These are phyloP conservation scores for Ricinus communis DNA, from an alignment of 345 rosid genomes.

Conservation along the genomic window DNA sequence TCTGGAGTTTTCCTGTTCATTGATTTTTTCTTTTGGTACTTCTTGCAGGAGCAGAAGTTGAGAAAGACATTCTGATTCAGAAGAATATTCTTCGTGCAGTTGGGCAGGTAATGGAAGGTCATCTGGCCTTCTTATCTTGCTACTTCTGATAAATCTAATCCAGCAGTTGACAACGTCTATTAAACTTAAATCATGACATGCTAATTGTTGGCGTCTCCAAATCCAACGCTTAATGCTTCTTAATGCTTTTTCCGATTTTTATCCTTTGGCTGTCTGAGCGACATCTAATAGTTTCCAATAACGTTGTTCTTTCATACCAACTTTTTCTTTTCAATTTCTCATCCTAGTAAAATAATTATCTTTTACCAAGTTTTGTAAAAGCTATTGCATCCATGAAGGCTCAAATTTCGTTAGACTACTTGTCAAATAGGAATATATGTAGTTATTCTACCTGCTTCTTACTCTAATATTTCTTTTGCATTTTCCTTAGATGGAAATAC, in stretches of 20 bases:
- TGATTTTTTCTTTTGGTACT: constrained; percentile 22
- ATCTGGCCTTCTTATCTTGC: constrained; percentile 10
- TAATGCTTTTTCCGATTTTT: too few species aligned
- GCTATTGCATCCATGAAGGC: neutral
- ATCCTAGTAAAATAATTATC: neutral
- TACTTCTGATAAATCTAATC: neutral
- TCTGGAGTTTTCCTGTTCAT: neutral
- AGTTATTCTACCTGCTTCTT: constrained; percentile 10
- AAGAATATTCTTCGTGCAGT: constrained; percentile 76
- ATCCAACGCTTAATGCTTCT: neutral
- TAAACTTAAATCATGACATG: neutral
- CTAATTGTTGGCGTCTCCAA: neutral
- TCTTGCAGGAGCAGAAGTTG: constrained; percentile 64
- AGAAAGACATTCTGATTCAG: constrained; percentile 72
- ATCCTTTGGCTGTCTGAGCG: neutral
- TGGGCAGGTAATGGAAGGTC: constrained; percentile 71
- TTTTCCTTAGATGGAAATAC: constrained; percentile 76
- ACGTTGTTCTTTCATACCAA: neutral
- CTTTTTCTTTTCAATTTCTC: neutral
- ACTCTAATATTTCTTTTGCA: constrained; percentile 22
- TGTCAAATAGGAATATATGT: constrained; percentile 2
- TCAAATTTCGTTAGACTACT: neutral
- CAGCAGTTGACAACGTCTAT: neutral
- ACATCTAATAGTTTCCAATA: neutral
- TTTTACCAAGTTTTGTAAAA: neutral